phyloP scores from a whole-genome alignment of 176 grass and related monocot species.

The Zoysia pacifica region DNA sequence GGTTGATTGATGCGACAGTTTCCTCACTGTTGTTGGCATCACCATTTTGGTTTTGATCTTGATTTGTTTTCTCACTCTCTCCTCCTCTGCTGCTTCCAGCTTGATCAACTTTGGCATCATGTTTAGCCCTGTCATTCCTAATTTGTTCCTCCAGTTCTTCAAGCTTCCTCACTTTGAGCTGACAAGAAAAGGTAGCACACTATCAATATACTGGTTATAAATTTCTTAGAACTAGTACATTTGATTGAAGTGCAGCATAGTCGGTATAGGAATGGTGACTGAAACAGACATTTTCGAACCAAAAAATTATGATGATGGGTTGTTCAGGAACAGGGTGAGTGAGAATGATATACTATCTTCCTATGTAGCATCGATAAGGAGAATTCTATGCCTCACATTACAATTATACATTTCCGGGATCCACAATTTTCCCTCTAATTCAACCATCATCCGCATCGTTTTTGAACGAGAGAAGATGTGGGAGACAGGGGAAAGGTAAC shows the following conservation, averaged over 20 bases:
- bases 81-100: slow-evolving; percentile 30
- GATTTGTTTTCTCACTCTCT: slow-evolving; percentile 25
- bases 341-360: neutral
- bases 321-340: slow-evolving; percentile 10
- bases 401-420: slow-evolving; percentile 5
- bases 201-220: slow-evolving; percentile 11
- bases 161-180: slow-evolving; percentile 91
- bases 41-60: slow-evolving; percentile 33
- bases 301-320: neutral
- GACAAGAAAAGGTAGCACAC: slow-evolving; percentile 26
- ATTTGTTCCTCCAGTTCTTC: slow-evolving; percentile 88
- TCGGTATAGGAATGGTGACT: neutral
- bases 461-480: neutral
- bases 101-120: slow-evolving; percentile 59
- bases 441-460: neutral
- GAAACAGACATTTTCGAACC: neutral
- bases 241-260: neutral
- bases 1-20: slow-evolving; percentile 34
- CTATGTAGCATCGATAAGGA: neutral
- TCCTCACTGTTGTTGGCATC: slow-evolving; percentile 20
- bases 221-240: neutral
- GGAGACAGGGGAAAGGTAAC: neutral
- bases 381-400: neutral
- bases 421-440: neutral
- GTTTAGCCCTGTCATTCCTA: slow-evolving; percentile 59